A percentile compares a stretch with the other conserved stretches of the same genome.
phyloP scores from a whole-genome alignment of 2,329 filamentous ascomycete genomes.

The Teratosphaeria epicoccoides region DNA sequence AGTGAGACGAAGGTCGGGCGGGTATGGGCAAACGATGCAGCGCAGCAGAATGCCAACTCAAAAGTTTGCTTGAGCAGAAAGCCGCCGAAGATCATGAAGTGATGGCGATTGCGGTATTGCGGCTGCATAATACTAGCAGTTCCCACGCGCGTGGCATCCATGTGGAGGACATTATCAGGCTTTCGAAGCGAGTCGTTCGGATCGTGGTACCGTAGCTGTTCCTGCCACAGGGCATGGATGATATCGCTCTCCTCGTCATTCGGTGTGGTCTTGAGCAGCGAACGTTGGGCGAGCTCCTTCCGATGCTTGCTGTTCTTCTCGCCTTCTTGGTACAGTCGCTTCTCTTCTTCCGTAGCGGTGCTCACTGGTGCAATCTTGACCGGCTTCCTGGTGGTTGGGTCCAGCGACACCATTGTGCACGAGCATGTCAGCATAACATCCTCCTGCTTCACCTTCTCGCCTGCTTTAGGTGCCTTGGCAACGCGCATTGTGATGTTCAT shows the following conservation, averaged over 20 bases:
- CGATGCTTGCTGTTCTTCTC: conserved; percentile 57
- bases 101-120: conserved; percentile 52
- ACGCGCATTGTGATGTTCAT: conserved; percentile 67
- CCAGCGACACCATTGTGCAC: conserved; percentile 67
- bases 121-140: conserved; percentile 68
- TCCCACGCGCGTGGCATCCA: conserved; percentile 52
- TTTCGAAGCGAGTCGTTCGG: conserved; percentile 44
- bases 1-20: conserved; percentile 62
- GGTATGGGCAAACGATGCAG: conserved; percentile 58
- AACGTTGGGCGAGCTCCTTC: conserved; percentile 50
- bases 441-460: conserved; percentile 45
- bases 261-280: conserved; percentile 55
- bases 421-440: conserved; percentile 61
- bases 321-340: conserved; percentile 50
- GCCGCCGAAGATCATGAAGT: conserved; percentile 71
- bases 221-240: conserved; percentile 64
- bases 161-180: conserved; percentile 49
- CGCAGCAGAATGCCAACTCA: conserved; percentile 66
- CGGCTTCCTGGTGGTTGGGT: conserved; percentile 56
- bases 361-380: conserved; percentile 52
- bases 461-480: conserved; percentile 52
- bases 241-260: conserved; percentile 61
- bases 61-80: conserved; percentile 61
- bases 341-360: conserved; percentile 55
- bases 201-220: conserved; percentile 54